These are phyloP conservation scores for Rehmannia glutinosa DNA, from an alignment of 257 asterid genomes.

Conservation along the genomic window DNA sequence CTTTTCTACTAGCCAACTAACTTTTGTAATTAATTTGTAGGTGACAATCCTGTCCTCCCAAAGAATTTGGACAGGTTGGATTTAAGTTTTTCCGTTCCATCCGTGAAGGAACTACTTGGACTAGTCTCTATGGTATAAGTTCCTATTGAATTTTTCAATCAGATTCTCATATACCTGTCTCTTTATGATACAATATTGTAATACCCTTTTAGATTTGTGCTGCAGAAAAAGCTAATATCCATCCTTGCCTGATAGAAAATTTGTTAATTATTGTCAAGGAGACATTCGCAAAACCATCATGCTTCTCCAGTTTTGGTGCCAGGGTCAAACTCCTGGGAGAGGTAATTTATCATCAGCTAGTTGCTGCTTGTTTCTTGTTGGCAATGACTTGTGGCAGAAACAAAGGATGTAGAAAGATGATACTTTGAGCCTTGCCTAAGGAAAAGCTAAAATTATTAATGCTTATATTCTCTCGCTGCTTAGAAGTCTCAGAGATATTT, in stretches of 20 bases:
- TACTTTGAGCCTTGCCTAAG: neutral
- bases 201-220: slow-evolving; percentile 64
- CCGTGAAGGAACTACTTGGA: slow-evolving; percentile 52
- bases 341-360: slow-evolving; percentile 38
- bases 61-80: slow-evolving; percentile 72
- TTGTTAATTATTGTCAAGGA: slow-evolving; percentile 57
- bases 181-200: slow-evolving; percentile 14
- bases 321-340: slow-evolving; percentile 49
- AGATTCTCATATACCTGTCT: neutral
- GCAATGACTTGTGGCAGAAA: slow-evolving; percentile 3
- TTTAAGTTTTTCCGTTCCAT: slow-evolving; percentile 58
- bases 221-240: slow-evolving; percentile 54
- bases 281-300: slow-evolving; percentile 88
- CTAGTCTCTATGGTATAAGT: slow-evolving; percentile 57
- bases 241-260: slow-evolving; percentile 64
- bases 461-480: neutral
- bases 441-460: neutral
- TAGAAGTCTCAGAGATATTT: neutral
- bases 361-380: slow-evolving; percentile 23
- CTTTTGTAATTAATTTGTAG: slow-evolving; percentile 35
- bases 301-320: slow-evolving; percentile 95
- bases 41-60: slow-evolving; percentile 72
- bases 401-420: neutral
- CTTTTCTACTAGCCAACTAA: slow-evolving; percentile 15
- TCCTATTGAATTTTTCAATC: slow-evolving; percentile 5